Evolutionary conservation across 2,329 filamentous ascomycete species (phyloP).

Genomic region (Trichoderma harzianum): DNA sequence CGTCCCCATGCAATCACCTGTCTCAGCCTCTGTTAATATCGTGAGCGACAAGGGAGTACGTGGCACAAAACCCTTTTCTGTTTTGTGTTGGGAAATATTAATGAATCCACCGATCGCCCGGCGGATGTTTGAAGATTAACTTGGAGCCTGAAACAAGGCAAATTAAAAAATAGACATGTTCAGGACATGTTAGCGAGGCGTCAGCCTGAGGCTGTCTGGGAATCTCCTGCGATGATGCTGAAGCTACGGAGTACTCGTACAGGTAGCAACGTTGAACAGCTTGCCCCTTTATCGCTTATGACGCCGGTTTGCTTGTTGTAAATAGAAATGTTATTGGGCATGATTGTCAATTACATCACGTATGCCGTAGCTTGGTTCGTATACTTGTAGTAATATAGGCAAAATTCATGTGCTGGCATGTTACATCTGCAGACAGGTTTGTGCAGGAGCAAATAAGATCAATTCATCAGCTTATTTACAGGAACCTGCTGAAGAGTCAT

Average conservation of each 20-base stretch:
- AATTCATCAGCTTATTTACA: slow-evolving; percentile 6
- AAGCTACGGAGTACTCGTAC: not conserved
- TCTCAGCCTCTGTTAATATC: slow-evolving; percentile 15
- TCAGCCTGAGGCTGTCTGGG: not conserved
- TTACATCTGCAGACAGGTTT: not conserved
- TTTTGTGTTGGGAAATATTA: slow-evolving; percentile 8
- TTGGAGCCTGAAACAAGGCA: slow-evolving; percentile 9
- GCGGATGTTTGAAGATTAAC: slow-evolving; percentile 9
- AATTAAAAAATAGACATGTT: slow-evolving; percentile 15
- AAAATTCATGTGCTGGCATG: not conserved
- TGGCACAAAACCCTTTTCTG: slow-evolving; percentile 5
- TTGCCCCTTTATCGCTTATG: not conserved
- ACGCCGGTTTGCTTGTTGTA: not conserved
- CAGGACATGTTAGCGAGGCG: slow-evolving; percentile 5
- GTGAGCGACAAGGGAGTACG: slow-evolving; percentile 10
- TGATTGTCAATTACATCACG: not conserved
- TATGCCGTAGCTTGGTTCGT: not conserved
- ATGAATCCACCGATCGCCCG: slow-evolving; percentile 12
- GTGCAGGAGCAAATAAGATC: not conserved
- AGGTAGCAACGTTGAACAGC: not conserved
- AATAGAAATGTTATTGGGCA: not conserved
- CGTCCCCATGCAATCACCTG: slow-evolving; percentile 8
- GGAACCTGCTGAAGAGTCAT: not conserved
- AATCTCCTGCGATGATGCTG: not conserved
- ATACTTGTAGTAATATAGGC: not conserved